phyloP scores from a whole-genome alignment of 805 yeast species.

The Wilhelminamyces savonicus region DNA sequence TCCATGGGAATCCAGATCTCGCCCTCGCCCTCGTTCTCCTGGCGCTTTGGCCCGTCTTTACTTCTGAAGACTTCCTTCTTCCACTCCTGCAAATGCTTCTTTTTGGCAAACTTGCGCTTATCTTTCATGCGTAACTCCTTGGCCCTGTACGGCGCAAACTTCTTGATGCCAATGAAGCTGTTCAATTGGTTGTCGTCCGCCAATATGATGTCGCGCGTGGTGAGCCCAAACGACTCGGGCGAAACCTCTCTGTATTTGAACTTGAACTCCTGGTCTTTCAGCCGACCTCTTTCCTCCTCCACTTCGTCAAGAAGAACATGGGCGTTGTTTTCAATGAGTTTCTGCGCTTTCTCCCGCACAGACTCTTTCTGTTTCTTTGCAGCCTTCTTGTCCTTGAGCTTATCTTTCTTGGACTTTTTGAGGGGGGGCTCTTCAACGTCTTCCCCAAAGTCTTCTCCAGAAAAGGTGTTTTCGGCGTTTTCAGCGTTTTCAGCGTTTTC shows the following conservation, averaged over 20 bases:
- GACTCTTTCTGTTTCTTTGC: conserved; percentile 58
- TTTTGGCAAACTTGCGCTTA: conserved; percentile 76
- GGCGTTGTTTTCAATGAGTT: conserved; percentile 70
- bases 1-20: conserved; percentile 34
- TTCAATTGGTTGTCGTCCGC: conserved; percentile 88
- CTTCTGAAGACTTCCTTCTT: conserved; percentile 71
- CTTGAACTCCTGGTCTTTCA: conserved; percentile 35
- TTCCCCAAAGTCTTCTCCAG: no score
- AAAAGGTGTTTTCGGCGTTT: conserved; percentile 14
- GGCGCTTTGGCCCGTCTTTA: conserved; percentile 43
- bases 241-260: conserved; percentile 93
- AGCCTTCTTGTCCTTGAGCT: conserved; percentile 48
- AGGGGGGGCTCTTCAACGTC: conserved; percentile 18
- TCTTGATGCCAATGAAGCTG: conserved; percentile 80
- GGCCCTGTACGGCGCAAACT: conserved; percentile 88
- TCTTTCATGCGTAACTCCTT: conserved; percentile 69
- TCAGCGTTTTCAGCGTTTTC: conserved; percentile 9
- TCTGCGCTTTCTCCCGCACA: conserved; percentile 63
- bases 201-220: conserved; percentile 77
- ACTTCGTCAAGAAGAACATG: conserved; percentile 62
- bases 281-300: conserved; percentile 54
- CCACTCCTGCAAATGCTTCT: conserved; percentile 83
- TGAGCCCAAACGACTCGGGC: conserved; percentile 85
- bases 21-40: conserved; percentile 26
- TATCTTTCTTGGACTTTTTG: conserved; percentile 47